Conservation (phyloP, 2,329 filamentous ascomycete genomes). For the Pseudogymnoascus sp. region DNA sequence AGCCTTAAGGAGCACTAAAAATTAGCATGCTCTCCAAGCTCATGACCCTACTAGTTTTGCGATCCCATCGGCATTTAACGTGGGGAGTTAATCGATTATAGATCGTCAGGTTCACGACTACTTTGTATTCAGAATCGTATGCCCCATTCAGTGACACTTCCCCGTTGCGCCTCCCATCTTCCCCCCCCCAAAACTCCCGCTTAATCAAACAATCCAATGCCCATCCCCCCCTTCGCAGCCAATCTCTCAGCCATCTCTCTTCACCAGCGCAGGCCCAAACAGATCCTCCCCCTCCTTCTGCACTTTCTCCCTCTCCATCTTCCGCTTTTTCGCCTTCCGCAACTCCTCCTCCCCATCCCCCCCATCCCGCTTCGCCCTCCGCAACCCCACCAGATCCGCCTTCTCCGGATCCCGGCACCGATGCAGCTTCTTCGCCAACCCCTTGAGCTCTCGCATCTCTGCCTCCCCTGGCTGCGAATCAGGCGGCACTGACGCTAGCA, state of each 20-base stretch:
- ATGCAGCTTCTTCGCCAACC: constrained; percentile 60
- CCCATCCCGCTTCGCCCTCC: constrained; percentile 52
- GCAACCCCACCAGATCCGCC: constrained; percentile 61
- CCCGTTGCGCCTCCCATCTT: neutral
- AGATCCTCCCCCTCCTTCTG: constrained; percentile 28
- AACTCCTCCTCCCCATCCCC: constrained; percentile 18
- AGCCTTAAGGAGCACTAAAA: neutral
- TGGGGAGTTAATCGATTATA: neutral
- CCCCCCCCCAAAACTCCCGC: neutral
- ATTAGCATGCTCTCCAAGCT: neutral
- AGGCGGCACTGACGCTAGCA: constrained; percentile 48
- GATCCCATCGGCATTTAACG: neutral
- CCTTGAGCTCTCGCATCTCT: constrained; percentile 43
- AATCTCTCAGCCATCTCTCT: neutral
- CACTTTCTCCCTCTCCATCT: constrained; percentile 34
- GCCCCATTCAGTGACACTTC: neutral
- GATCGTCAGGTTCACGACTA: neutral
- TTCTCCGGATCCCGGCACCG: constrained; percentile 68
- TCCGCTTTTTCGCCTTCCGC: constrained; percentile 31
- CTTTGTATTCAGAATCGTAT: neutral
- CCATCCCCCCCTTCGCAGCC: neutral
- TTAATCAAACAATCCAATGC: neutral
- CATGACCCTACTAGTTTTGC: neutral
- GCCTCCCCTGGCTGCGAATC: constrained; percentile 13
- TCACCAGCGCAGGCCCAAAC: constrained; percentile 25